Base-by-base conservation (phyloP, 495 filamentous ascomycete species). In the Bacidia gigantensis region DNA sequence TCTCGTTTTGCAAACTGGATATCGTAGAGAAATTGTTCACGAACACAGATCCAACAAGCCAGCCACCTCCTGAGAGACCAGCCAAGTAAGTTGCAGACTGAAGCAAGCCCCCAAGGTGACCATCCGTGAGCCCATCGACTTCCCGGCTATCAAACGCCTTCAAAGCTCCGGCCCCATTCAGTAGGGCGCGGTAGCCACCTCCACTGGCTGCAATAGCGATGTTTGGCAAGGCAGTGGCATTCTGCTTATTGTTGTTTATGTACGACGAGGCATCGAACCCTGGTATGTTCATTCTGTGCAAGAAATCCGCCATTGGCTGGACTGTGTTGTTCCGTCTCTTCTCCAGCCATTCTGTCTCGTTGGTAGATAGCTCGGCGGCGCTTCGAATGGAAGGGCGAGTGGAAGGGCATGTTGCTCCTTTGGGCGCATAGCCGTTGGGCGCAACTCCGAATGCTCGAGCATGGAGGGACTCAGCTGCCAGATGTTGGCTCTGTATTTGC, bases 11-110 rank as follows among this genome's bases (percentile, higher is more conserved):
- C 53, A 93, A 75, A 38, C 63, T 63, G 26, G 76, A 62, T 40
- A 96, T 74, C 14, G 79, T 82, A 26, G 82, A 84, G 69, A 89
- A 97, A 67, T 96, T 97, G 69, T 96, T 97, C 54, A 82, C 71
- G 60, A 79, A 92, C 17, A 97, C 75, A 25, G 83, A 88, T 5
- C 86, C 85, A 11, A 95, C 77, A 11, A 96, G 67, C 90, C 90
- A 97, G 11, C 81, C 78, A 49, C 90, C 92, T 26, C 90, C 90
- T 14, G 84, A 89, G 18, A 96, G 72, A 29, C 87, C 90, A 17
- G 87, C 72, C 14, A 96, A 55, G 63, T 97, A 97, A 0, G 88
- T 96, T 2, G 83, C 67, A 0, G 83, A 73, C 70, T 97, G 90
- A 32, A 96, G 69, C 50, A 96, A 65, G 14, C 89, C 89, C 51